These are phyloP conservation scores for Tolypocladium cylindrosporum DNA, from an alignment of 2,329 filamentous ascomycete genomes.

Conservation along the genomic window DNA sequence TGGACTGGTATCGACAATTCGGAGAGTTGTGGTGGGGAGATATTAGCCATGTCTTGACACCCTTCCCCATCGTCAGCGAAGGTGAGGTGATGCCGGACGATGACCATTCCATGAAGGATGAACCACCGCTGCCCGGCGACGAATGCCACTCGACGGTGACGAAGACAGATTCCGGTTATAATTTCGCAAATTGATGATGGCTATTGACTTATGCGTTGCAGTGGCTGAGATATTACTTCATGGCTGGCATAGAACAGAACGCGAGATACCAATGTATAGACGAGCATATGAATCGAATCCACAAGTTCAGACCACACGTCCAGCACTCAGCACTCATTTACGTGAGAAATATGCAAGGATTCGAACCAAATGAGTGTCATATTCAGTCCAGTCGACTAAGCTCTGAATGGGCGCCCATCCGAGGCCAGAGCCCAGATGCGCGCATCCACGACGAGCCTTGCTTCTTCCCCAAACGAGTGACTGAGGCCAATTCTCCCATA, in stretches of 20 bases:
- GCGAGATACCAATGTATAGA: neutral
- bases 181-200: neutral
- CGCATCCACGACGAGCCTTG: too few relatives aligned
- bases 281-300: neutral
- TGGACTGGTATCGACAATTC: constrained; percentile 60
- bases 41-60: constrained; percentile 57
- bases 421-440: too few relatives aligned
- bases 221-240: neutral
- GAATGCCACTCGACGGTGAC: constrained; percentile 1
- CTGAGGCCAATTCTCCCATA: too few relatives aligned
- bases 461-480: too few relatives aligned
- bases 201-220: neutral
- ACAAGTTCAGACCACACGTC: neutral
- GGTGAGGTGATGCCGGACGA: constrained; percentile 44
- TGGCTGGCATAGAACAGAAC: neutral
- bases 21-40: constrained; percentile 65
- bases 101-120: constrained; percentile 21
- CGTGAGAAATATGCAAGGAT: neutral
- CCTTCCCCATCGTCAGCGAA: constrained; percentile 53
- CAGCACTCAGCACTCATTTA: neutral
- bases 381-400: neutral
- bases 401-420: neutral
- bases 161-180: neutral
- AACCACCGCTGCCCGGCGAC: constrained; percentile 17
- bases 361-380: neutral